phyloP scores from a whole-genome alignment of 2,329 filamentous ascomycete species.

The Aspergillus flavus region DNA sequence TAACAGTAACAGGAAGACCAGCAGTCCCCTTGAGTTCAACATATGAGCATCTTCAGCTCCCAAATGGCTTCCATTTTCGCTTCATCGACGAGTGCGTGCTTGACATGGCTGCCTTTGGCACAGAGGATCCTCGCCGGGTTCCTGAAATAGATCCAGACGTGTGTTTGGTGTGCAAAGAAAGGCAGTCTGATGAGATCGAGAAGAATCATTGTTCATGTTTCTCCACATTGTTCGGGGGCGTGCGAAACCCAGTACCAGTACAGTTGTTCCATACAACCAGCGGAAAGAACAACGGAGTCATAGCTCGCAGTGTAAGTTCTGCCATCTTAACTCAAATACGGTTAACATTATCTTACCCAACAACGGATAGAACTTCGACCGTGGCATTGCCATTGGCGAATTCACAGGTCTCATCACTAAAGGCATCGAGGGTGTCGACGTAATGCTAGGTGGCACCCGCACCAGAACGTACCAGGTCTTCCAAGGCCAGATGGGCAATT shows the following conservation, averaged over 20 bases:
- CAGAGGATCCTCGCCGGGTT: conserved; percentile 53
- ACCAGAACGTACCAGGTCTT: conserved; percentile 57
- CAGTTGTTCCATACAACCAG: conserved; percentile 57
- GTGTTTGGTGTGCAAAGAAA: conserved; percentile 51
- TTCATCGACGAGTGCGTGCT: conserved; percentile 51
- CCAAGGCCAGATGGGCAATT: conserved; percentile 58
- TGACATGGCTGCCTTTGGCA: conserved; percentile 52
- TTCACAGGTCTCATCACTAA: conserved; percentile 60
- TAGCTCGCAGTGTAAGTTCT: conserved; percentile 28
- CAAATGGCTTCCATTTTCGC: conserved; percentile 23
- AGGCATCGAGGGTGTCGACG: conserved; percentile 55
- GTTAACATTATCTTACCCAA: neutral
- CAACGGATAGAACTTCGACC: conserved; percentile 48
- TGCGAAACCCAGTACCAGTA: conserved; percentile 47
- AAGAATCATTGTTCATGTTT: conserved; percentile 58
- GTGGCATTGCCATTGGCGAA: conserved; percentile 57
- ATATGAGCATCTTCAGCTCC: conserved; percentile 23
- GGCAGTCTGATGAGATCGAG: conserved; percentile 54
- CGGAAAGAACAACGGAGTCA: conserved; percentile 58
- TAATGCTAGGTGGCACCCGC: conserved; percentile 54
- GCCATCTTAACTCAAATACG: neutral
- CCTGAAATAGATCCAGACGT: conserved; percentile 35
- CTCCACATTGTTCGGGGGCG: conserved; percentile 54
- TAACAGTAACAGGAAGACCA: conserved; percentile 15
- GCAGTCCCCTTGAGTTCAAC: conserved; percentile 22